Evolutionary conservation across 2,329 filamentous ascomycete genomes (phyloP), one percentile per base, ranked within the genome.

Genomic region (Fusarium sp.): DNA sequence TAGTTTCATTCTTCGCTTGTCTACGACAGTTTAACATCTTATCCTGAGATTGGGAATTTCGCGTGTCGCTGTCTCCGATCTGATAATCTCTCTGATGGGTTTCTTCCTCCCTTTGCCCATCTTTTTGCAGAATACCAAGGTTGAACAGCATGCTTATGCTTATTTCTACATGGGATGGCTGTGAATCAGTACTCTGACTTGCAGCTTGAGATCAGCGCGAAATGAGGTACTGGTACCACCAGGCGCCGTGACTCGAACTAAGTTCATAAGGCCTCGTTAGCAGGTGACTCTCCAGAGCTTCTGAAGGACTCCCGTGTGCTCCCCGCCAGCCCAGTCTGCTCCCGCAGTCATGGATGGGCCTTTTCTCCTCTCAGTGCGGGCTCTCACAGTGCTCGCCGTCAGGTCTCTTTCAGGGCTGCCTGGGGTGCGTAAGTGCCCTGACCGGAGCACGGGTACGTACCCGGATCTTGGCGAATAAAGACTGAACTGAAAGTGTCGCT

Each of bases 381-480:
- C 25, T 35, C 47, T 43, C 67, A 59, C 25, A 69, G 67, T 47
- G 30, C 54, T 59, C 56, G 44, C 35, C 42, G 6, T 28, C 61
- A 47, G 37, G 66, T 52, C 46, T 60, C 43, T 65, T 35, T 73
- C 61, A 72, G 52, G 13, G 52, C 67, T 63, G 21, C 46, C 62
- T 47, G 67, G 69, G 69, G 57, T 60, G 38, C 52, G 32, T 28
- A 71, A 60, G 52, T 69, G 71, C 46, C 52, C 71, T 64, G 60
- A 74, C 71, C 71, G 64, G 71, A 74, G 42, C 47, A 50, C 64
- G 71, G 63, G 67, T 74, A 74, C 71, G 71, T 74, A 74, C 67
- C 53, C 52, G 43, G 56, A 61, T 60, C 63, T 71, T 71, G 71
- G 71, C 71, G 47, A 61, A 23, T 62, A 32, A 30, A 60, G 67